Base-by-base conservation (phyloP, 2,329 filamentous ascomycete genomes). In the Colletotrichum orchidophilum region DNA sequence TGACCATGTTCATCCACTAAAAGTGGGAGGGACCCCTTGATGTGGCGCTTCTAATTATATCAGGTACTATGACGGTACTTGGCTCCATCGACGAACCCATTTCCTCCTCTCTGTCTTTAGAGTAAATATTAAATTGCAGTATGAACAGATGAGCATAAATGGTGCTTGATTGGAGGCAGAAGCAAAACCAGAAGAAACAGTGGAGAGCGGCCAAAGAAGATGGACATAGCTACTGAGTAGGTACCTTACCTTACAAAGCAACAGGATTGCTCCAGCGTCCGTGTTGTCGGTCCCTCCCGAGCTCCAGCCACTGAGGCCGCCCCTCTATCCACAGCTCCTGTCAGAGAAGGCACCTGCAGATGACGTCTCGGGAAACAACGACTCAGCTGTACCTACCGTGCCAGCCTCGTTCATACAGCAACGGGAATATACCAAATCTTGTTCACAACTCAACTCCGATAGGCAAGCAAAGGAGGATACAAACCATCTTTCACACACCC, bases 341-440 rank as follows among this genome's bases (percentile, higher is more conserved):
- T 46, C 31, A 27, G 63, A 39, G 21, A 68, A 71, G 68, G 64
- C 63, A 71, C 57, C 69, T 71, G 42, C 69, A 54, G 64, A 71
- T 71, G 69, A 71, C 69, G 69, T 63, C 61, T 71, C 58, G 35
- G 31, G 68, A 63, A 68, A 35, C 53, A 70, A 57, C 63, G 29
- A 71, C 64, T 69, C 52, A 69, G 58, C 53, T 49, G 33, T 46
- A 33, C 58, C 68, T 63, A 39, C 53, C 21, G 24, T 13, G 21
- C 42, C 52, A 29, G n/a, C 35, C 60, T 35, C 42, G 54, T 42
- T 46, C 42, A 35, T 57, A 33, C 54, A 31, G 35, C 55, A 33
- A n/a, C 24, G 29, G 33, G 26, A 61, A 68, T 46, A 46, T 21
- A 49, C 13, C 59, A n/a, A 61, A 42, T 5, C 27, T 50, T 61